Percentiles rank a stretch among this genome's conserved stretches.
Conservation (phyloP, 1,284 basidiomycete genomes). For the Papiliotrema fonsecae region DNA sequence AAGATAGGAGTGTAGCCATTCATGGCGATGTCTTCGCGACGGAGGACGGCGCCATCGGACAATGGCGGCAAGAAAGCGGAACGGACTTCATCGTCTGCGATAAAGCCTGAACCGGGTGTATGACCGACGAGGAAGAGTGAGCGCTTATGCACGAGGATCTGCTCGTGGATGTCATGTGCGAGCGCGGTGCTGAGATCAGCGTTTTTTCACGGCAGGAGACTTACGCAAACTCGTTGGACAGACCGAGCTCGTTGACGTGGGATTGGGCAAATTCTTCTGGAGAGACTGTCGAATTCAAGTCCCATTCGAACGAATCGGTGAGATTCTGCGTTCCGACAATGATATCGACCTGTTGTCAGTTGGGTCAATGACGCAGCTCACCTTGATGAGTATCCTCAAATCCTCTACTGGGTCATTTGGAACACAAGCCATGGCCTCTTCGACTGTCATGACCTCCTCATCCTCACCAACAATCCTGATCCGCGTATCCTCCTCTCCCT, state of each 20-base stretch:
- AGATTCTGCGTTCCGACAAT: constrained; percentile 90
- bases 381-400: constrained; percentile 85
- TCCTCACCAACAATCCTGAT: constrained; percentile 3
- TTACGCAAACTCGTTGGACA: constrained; percentile 87
- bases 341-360: constrained; percentile 73
- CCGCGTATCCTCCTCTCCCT: constrained; percentile 13
- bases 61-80: constrained; percentile 81
- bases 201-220: constrained; percentile 30
- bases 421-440: constrained; percentile 38
- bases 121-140: constrained; percentile 89
- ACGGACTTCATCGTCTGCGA: constrained; percentile 89
- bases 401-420: constrained; percentile 61
- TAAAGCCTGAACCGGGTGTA: constrained; percentile 67
- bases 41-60: constrained; percentile 57
- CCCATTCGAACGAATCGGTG: constrained; percentile 98
- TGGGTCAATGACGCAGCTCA: constrained; percentile 50
- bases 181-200: constrained; percentile 70
- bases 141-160: constrained; percentile 85
- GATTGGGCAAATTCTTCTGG: constrained; percentile 90
- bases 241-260: constrained; percentile 81
- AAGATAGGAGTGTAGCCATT: constrained; percentile 77
- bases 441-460: constrained; percentile 52
- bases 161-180: constrained; percentile 92
- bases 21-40: constrained; percentile 67
- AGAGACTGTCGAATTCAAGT: constrained; percentile 70